Base-by-base conservation (phyloP, 1,284 basidiomycete genomes). In the Pyrrhoderma lamaoense region DNA sequence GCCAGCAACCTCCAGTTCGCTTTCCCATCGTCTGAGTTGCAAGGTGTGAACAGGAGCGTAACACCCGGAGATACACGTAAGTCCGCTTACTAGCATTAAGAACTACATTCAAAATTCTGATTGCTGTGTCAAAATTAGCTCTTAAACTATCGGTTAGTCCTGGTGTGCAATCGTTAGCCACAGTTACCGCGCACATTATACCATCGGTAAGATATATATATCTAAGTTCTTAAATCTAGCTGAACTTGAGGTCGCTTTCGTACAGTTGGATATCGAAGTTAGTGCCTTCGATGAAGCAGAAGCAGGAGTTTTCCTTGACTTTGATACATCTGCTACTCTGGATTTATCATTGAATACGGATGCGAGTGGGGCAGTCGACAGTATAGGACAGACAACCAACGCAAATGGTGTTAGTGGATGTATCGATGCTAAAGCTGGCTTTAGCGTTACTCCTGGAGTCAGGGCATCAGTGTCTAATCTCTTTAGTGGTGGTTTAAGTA, bases 111-210 rank as follows among this genome's bases (percentile, higher is more conserved):
- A n/a, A 21, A n/a, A 19, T 13, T 8, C 23, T 36, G 36, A n/a
- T 8, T 18, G 18, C 52, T 16, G 14, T 31, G 38, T 4, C 11
- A 11, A 31, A 45, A 55, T 45, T 54, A 73, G 74, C 70, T 9
- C 56, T 77, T 21, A 64, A 67, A 53, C 64, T 78, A 35, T 68
- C 69, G 11, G 69, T 68, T 21, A 67, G 61, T 51, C 72, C 74
- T 0, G 65, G 62, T 27, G 65, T 70, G 34, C 61, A 60, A 8
- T 67, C 70, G 11, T 68, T 64, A 1, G 76, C 71, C 7, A 66
- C 62, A 3, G 51, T 79, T 36, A 60, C 64, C 22, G 74, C 71
- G 2, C 75, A 78, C 57, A 60, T 79, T 43, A 76, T 76, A 46
- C 77, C 77, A 0, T 65, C 65, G 8, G 64, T 65, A 43, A 18